Evolutionary conservation across 2,329 filamentous ascomycete genomes (phyloP).

Genomic region (Colletotrichum acutatum): DNA sequence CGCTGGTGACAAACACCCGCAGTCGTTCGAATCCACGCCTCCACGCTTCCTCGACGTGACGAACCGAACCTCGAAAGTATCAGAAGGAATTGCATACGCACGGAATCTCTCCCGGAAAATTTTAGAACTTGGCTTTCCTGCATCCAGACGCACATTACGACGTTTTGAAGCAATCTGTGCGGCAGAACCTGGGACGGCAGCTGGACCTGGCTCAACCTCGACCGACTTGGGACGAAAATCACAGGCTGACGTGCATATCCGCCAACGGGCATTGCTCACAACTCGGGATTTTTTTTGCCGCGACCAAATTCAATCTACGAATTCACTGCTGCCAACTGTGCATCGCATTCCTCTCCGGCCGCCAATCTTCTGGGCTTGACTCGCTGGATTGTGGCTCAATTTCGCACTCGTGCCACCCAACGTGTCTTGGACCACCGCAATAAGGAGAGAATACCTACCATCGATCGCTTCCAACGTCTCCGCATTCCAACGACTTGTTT

Average conservation of each 20-base stretch:
- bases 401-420: slow-evolving; percentile 4
- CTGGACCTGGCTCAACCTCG: slow-evolving; percentile 18
- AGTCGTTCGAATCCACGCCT: not conserved
- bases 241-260: not conserved
- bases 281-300: not conserved
- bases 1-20: slow-evolving; percentile 7
- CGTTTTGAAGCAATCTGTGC: slow-evolving; percentile 18
- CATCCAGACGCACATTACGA: slow-evolving; percentile 3
- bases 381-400: slow-evolving; percentile 29
- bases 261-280: not conserved
- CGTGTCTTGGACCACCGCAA: not conserved
- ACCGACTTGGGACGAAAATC: slow-evolving; percentile 26
- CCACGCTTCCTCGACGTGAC: not conserved
- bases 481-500: slow-evolving; percentile 30
- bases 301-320: not conserved
- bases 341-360: not conserved
- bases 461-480: slow-evolving; percentile 19
- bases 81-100: not conserved
- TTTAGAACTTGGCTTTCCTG: slow-evolving; percentile 11
- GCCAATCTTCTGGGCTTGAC: slow-evolving; percentile 7
- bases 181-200: slow-evolving; percentile 32
- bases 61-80: not conserved
- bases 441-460: slow-evolving; percentile 21
- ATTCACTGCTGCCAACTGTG: not conserved
- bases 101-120: not conserved